Conservation (phyloP, 1,284 basidiomycete genomes). For the Tausonia pullulans region DNA sequence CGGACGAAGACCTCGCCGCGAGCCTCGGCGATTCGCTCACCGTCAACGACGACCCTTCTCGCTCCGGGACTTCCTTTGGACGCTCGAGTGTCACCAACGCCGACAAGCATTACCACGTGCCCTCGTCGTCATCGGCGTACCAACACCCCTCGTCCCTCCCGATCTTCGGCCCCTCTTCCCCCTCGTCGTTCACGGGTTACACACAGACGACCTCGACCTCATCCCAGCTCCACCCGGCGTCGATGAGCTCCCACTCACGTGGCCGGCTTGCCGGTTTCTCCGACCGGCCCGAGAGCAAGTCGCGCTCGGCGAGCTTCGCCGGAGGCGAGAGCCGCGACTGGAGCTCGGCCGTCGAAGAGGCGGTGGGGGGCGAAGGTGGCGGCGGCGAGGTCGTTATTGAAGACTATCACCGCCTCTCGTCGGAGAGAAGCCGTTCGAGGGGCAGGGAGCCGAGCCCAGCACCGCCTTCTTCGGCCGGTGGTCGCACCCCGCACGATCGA, state of each 20-base stretch:
- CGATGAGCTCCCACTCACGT: too few relatives aligned
- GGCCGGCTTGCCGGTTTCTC: not conserved
- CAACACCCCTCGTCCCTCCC: slow-evolving; percentile 52
- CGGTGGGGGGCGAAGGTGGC: too few relatives aligned
- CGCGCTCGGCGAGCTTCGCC: not conserved
- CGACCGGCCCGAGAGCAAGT: not conserved
- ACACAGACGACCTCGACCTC: too few relatives aligned
- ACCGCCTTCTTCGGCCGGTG: too few relatives aligned
- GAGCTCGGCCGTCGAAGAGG: not conserved
- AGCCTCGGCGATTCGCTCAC: slow-evolving; percentile 51
- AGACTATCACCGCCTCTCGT: too few relatives aligned
- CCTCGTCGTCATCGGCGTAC: slow-evolving; percentile 31
- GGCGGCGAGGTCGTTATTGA: not conserved
- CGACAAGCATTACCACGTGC: slow-evolving; percentile 16
- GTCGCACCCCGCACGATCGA: too few relatives aligned
- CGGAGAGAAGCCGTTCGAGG: too few relatives aligned
- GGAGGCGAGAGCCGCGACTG: slow-evolving; percentile 2
- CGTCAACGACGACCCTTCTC: slow-evolving; percentile 37
- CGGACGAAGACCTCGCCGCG: slow-evolving; percentile 68
- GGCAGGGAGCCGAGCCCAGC: too few relatives aligned
- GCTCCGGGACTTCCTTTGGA: slow-evolving; percentile 16
- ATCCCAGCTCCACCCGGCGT: too few relatives aligned
- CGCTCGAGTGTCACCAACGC: slow-evolving; percentile 18
- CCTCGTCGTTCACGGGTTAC: not conserved
- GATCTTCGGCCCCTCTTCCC: slow-evolving; percentile 38